Evolutionary conservation across 2,329 filamentous ascomycete species (phyloP), one percentile per base, ranked within the genome.

Genomic region (Sporothrix mexicana): DNA sequence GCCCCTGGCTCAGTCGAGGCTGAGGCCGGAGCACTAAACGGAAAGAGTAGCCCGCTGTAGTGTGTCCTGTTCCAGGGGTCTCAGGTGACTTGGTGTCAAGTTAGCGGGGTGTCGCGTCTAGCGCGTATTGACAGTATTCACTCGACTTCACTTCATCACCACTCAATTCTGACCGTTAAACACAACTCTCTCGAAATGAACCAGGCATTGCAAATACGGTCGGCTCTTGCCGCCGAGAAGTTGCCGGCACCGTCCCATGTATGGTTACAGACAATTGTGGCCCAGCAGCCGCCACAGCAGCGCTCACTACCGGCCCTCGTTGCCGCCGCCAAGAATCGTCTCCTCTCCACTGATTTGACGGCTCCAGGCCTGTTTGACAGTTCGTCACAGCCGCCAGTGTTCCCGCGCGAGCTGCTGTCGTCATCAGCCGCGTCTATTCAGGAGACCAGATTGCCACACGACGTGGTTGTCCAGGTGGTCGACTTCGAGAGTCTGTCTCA

Each of bases 401-500:
- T 94, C 3, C 93, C 94, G 0, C 72, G 81, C 0, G 62, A 69
- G 2, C 45, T 75, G 1, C 17, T 71, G 9, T 10, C n/a, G 12
- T 4, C 66, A 5, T 9, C 20, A 23, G 69, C 66, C 0, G 84
- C 87, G 0, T 81, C 83, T 3, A 80, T 86, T 10, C 85, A 87
- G 75, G 88, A 93, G 73, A 81, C 83, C 3, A 83, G 81, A 0
- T 83, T 98, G 0, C 74, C 83, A 0, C 85, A 85, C 1, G 88
- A 93, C 45, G 85, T 95, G 0, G 85, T 91, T 2, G 91, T 96
- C 0, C 96, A 98, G 80, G 88, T 98, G 0, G 83, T 97, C 1
- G 94, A 97, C 77, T 85, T 98, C 8, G 92, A 97, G 79, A 95
- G 98, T 79, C 87, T 98, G 23, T 88, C 91, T 1, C 86, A 88